Percentiles rank a stretch among this genome's conserved stretches.
These are phyloP conservation scores for Populus ilicifolia DNA, from an alignment of 345 rosid genomes.

Conservation along the genomic window DNA sequence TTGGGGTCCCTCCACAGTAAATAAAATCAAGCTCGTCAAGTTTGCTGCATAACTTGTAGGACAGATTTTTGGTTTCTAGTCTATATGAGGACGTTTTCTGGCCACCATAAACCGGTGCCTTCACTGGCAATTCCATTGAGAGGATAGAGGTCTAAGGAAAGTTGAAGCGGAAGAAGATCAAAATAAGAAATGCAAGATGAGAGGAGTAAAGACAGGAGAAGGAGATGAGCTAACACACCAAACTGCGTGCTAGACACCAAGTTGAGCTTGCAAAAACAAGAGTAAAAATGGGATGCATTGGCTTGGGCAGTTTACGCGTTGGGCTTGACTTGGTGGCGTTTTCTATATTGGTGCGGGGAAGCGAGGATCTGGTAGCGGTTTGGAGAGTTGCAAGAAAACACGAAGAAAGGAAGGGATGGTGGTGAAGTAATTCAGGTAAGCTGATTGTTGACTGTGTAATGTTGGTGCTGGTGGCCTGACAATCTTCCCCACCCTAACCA, in stretches of 20 bases:
- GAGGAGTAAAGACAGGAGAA: constrained; percentile 20
- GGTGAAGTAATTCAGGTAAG: constrained; percentile 34
- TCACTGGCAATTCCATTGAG: constrained; percentile 68
- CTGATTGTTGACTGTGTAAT: constrained; percentile 42
- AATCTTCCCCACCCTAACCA: constrained; percentile 15
- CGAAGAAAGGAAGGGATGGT: background rate
- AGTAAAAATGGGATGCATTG: background rate
- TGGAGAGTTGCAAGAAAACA: constrained; percentile 25
- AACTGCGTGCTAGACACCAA: constrained; percentile 31
- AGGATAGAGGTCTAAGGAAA: constrained; percentile 10
- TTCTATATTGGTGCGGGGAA: background rate
- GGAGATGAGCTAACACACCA: constrained; percentile 87
- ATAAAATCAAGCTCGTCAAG: constrained; percentile 32
- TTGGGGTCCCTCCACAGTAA: constrained; percentile 23
- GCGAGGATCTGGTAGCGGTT: constrained; percentile 26
- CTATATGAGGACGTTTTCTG: constrained; percentile 36
- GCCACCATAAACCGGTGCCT: constrained; percentile 35
- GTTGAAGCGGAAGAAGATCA: constrained; percentile 14
- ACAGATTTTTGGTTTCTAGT: constrained; percentile 55
- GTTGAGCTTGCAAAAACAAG: background rate
- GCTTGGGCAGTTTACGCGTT: background rate
- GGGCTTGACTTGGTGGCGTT: constrained; percentile 6
- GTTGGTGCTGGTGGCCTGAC: constrained; percentile 24
- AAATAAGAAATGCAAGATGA: background rate
- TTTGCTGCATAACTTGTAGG: constrained; percentile 47